Conservation (phyloP, 2,329 filamentous ascomycete genomes). For the Mycogone perniciosa region DNA sequence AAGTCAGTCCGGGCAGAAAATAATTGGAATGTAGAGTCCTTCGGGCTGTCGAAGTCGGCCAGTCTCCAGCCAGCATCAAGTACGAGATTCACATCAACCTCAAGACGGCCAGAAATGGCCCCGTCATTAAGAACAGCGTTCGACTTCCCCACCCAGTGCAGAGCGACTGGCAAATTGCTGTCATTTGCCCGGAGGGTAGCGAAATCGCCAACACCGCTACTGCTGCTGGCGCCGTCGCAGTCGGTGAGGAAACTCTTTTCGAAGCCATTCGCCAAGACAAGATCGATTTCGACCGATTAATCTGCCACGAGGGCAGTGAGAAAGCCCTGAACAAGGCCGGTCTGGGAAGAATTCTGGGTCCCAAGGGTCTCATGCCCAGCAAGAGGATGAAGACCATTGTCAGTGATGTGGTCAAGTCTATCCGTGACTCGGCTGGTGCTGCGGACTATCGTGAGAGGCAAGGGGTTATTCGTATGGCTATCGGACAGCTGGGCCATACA, state of each 20-base stretch:
- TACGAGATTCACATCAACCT: conserved; percentile 86
- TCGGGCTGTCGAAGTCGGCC: conserved; percentile 85
- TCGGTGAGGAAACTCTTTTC: conserved; percentile 83
- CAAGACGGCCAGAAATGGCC: conserved; percentile 76
- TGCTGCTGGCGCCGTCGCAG: conserved; percentile 70
- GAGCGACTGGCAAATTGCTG: conserved; percentile 81
- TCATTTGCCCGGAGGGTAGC: conserved; percentile 81
- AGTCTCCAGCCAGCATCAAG: conserved; percentile 64
- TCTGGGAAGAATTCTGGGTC: conserved; percentile 76
- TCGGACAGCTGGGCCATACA: conserved; percentile 84
- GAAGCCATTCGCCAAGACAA: conserved; percentile 65
- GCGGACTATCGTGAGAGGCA: conserved; percentile 80
- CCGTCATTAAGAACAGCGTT: conserved; percentile 80
- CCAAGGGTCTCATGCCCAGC: conserved; percentile 87
- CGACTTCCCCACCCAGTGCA: conserved; percentile 84
- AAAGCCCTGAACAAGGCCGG: conserved; percentile 74
- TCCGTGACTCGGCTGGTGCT: conserved; percentile 76
- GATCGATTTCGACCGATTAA: conserved; percentile 81
- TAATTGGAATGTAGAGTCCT: conserved; percentile 60
- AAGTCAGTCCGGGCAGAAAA: neutral
- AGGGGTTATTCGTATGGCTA: conserved; percentile 80
- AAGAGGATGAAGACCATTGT: conserved; percentile 84
- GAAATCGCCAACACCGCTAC: conserved; percentile 66
- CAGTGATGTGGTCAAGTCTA: conserved; percentile 64
- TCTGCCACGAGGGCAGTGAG: conserved; percentile 77